Conservation (phyloP, 495 filamentous ascomycete species). For the Terfezia boudieri region DNA sequence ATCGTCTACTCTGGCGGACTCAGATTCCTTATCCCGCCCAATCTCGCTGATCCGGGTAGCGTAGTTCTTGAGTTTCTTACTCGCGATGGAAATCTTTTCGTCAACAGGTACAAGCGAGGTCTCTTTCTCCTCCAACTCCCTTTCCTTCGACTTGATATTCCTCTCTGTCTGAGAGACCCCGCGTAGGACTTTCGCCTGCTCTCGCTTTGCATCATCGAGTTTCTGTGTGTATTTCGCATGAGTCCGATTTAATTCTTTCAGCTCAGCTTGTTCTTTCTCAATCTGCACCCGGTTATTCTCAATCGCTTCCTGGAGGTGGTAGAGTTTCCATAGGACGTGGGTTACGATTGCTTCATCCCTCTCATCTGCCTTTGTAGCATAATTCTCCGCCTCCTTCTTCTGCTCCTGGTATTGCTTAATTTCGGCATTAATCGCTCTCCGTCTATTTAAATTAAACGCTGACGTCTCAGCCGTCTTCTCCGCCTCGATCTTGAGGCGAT, state of each 20-base stretch:
- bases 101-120: conserved; percentile 72
- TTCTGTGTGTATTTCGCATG: conserved; percentile 66
- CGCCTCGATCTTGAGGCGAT: conserved; percentile 59
- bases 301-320: conserved; percentile 82
- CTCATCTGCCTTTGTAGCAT: conserved; percentile 67
- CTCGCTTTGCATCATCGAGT: conserved; percentile 67
- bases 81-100: conserved; percentile 75
- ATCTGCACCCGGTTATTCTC: conserved; percentile 81
- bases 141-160: conserved; percentile 63
- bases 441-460: conserved; percentile 61
- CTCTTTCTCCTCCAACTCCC: conserved; percentile 66
- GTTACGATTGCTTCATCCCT: conserved; percentile 81
- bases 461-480: conserved; percentile 78
- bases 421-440: conserved; percentile 88
- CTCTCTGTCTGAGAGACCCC: conserved; percentile 66
- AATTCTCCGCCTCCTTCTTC: conserved; percentile 87
- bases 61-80: conserved; percentile 41
- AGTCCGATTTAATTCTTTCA: conserved; percentile 76
- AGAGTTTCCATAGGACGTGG: conserved; percentile 91
- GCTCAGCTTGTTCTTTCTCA: conserved; percentile 80
- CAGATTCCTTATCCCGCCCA: conserved; percentile 48
- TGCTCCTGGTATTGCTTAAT: conserved; percentile 95
- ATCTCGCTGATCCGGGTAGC: conserved; percentile 45
- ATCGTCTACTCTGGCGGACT: conserved; percentile 40
- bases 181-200: conserved; percentile 54